These are phyloP conservation scores for Mrakia hoshinonis DNA, from an alignment of 768 basidiomycete species.

Conservation along the genomic window DNA sequence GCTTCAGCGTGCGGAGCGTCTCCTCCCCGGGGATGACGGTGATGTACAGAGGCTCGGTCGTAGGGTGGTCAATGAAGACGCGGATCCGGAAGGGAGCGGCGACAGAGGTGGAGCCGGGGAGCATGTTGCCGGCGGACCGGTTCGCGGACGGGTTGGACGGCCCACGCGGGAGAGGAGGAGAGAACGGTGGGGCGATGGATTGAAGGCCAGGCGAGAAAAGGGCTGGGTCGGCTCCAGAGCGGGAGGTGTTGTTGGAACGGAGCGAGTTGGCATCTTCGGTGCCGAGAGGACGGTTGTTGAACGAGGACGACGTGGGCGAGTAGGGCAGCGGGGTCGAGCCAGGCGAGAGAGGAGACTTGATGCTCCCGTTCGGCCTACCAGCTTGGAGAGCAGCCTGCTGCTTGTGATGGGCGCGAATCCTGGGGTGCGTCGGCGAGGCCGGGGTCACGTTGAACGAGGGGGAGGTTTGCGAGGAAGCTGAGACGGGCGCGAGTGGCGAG, in stretches of 20 bases:
- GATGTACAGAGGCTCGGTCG: slow-evolving; percentile 29
- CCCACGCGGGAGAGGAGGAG: neutral
- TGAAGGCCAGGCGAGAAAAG: neutral
- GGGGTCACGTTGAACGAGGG: neutral
- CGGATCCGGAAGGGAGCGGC: slow-evolving; percentile 19
- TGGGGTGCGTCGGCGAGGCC: neutral
- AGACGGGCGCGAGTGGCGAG: neutral
- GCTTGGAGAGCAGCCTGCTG: neutral
- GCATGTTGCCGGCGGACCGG: neutral
- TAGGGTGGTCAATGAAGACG: slow-evolving; percentile 29
- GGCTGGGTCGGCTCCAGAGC: neutral
- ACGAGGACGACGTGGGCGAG: neutral
- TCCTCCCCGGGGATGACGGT: slow-evolving; percentile 25
- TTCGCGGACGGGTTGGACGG: neutral
- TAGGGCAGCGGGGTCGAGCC: neutral
- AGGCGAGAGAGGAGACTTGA: neutral
- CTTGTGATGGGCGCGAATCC: slow-evolving; percentile 5
- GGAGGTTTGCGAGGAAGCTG: neutral
- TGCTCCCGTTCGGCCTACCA: neutral
- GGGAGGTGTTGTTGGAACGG: neutral
- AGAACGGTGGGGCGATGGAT: neutral
- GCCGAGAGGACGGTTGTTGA: neutral
- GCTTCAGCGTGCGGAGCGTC: slow-evolving; percentile 25
- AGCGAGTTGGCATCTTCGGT: neutral
- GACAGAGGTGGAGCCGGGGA: neutral